Conservation (phyloP, 163 green algal species). For the Trebouxiophyceae sp. region DNA sequence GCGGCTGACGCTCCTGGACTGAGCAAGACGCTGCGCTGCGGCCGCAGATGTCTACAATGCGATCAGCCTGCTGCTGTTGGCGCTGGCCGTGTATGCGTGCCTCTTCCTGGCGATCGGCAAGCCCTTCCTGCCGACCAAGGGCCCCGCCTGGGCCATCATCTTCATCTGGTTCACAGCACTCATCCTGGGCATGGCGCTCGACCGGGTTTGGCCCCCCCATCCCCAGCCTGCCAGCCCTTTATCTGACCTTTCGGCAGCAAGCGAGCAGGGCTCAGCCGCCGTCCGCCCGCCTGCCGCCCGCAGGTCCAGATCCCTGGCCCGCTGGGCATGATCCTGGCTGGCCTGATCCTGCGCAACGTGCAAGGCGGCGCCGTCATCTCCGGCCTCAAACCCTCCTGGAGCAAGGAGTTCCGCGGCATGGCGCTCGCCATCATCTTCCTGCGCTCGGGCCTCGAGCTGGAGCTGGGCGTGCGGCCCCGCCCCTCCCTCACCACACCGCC, state of each 20-base stretch:
- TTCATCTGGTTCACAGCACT: slow-evolving; percentile 15
- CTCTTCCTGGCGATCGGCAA: slow-evolving; percentile 22
- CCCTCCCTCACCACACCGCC: too few relatives aligned
- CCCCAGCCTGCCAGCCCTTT: too few relatives aligned
- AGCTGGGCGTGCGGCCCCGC: slow-evolving; percentile 46
- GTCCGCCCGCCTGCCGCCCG: neutral
- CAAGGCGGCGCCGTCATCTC: slow-evolving; percentile 23
- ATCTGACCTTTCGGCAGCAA: neutral
- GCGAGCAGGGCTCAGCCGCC: neutral
- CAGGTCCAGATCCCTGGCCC: slow-evolving; percentile 33
- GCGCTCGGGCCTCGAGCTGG: slow-evolving; percentile 72
- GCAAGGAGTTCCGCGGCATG: slow-evolving; percentile 37
- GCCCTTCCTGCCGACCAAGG: slow-evolving; percentile 16
- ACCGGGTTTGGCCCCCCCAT: too few relatives aligned
- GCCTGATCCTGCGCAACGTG: slow-evolving; percentile 53
- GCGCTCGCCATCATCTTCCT: slow-evolving; percentile 78
- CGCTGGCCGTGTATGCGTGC: slow-evolving; percentile 6
- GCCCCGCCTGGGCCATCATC: slow-evolving; percentile 19
- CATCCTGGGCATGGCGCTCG: slow-evolving; percentile 2
- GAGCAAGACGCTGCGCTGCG: neutral
- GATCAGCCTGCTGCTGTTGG: neutral
- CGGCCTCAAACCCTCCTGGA: slow-evolving; percentile 40
- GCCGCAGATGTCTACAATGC: neutral
- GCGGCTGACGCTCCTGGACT: neutral
- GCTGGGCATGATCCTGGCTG: slow-evolving; percentile 55